A percentile compares a stretch with the other conserved stretches of the same genome.
Conservation (phyloP, 108 stramenopile species). For the Nitzschia sp. region DNA sequence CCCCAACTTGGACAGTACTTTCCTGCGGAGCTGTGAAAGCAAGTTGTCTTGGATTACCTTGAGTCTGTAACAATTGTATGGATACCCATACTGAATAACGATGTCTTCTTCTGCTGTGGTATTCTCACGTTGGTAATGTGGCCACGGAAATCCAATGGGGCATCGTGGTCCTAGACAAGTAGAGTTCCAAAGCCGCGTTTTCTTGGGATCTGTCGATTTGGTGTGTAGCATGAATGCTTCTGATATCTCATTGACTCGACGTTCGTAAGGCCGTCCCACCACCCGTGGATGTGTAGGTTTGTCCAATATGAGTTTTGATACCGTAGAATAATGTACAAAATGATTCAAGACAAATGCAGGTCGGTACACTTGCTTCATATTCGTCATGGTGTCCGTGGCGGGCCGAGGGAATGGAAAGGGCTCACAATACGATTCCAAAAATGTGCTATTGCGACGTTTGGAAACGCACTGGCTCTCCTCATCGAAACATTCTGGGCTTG, state of each 20-base stretch:
- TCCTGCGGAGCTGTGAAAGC: background rate
- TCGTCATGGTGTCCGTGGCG: constrained; percentile 54
- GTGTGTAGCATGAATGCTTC: constrained; percentile 82
- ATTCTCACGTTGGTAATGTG: constrained; percentile 3
- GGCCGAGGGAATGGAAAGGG: constrained; percentile 49
- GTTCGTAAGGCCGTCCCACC: constrained; percentile 31
- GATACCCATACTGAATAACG: constrained; percentile 3
- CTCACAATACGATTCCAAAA: constrained; percentile 74
- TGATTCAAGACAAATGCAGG: constrained; percentile 71
- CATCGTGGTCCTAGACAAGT: constrained; percentile 5
- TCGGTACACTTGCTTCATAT: constrained; percentile 82
- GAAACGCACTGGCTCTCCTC: constrained; percentile 16
- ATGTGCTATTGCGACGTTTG: constrained; percentile 43
- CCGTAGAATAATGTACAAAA: constrained; percentile 81
- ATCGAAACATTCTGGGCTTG: constrained; percentile 1
- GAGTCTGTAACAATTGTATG: constrained; percentile 17
- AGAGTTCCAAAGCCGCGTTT: constrained; percentile 7
- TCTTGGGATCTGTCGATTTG: constrained; percentile 47
- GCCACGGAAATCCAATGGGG: constrained; percentile 17
- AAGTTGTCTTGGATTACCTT: constrained; percentile 6
- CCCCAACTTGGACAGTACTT: too few relatives aligned
- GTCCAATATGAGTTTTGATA: constrained; percentile 34
- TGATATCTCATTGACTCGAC: constrained; percentile 48
- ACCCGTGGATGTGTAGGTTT: constrained; percentile 4
- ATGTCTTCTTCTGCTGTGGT: background rate